These are phyloP conservation scores for Melocanna baccifera DNA, from an alignment of 176 grass and related monocot species.

Conservation along the genomic window DNA sequence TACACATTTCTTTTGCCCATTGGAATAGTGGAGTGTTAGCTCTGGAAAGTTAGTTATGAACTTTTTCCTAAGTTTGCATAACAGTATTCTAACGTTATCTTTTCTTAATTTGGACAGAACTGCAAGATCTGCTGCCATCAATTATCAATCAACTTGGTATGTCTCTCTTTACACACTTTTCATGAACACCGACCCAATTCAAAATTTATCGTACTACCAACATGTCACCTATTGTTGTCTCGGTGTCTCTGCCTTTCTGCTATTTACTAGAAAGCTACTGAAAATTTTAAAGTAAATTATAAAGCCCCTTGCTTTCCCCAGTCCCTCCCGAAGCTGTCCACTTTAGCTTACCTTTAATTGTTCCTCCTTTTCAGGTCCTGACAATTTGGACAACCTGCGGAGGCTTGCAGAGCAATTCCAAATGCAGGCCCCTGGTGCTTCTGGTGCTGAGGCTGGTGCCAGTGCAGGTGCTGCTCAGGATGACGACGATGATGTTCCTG, in stretches of 20 bases:
- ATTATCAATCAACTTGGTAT: conserved; percentile 98
- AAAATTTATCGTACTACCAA: neutral
- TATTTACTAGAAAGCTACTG: neutral
- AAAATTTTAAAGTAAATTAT: conserved; percentile 4
- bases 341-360: neutral
- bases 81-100: neutral
- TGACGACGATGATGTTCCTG: conserved; percentile 84
- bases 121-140: conserved; percentile 89
- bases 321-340: neutral
- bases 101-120: conserved; percentile 47
- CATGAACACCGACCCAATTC: neutral
- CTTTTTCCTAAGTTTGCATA: neutral
- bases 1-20: neutral
- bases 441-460: conserved; percentile 43
- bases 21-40: neutral
- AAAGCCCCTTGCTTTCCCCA: neutral
- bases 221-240: neutral
- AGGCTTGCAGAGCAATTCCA: conserved; percentile 92
- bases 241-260: neutral
- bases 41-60: neutral
- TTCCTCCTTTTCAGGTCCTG: conserved; percentile 60
- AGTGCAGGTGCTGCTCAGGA: conserved; percentile 35
- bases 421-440: conserved; percentile 64
- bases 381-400: conserved; percentile 92
- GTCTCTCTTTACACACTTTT: conserved; percentile 14